phyloP scores from a whole-genome alignment of 306 rosid genomes.

The Begonia fuchsioides region DNA sequence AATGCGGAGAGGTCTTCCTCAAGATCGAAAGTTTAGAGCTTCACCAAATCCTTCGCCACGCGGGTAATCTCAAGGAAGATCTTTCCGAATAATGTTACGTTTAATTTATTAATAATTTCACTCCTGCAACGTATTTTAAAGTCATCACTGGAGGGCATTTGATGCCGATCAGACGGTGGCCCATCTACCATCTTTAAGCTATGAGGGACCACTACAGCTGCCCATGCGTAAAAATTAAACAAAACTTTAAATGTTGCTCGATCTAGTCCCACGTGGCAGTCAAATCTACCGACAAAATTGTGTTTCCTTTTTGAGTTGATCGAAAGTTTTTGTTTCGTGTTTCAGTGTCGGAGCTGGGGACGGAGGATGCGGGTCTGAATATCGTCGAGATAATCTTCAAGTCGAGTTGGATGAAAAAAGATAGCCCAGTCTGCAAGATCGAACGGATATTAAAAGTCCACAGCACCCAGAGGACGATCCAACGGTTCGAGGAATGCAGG shows the following conservation, averaged over 20 bases:
- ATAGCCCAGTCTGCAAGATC: slow-evolving; percentile 61
- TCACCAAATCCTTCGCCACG: slow-evolving; percentile 91
- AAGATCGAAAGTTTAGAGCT: slow-evolving; percentile 76
- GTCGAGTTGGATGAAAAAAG: slow-evolving; percentile 86
- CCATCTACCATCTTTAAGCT: too few species aligned
- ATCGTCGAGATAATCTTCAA: slow-evolving; percentile 96
- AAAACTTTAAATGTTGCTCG: too few species aligned
- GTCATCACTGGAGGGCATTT: too few species aligned
- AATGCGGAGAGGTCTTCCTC: slow-evolving; percentile 84
- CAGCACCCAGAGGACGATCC: slow-evolving; percentile 74
- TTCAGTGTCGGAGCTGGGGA: slow-evolving; percentile 84
- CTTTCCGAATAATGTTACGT: too few species aligned
- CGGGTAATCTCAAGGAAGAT: slow-evolving; percentile 30
- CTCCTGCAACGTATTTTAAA: too few species aligned
- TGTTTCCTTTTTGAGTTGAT: background rate
- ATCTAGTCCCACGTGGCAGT: too few species aligned
- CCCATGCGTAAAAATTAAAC: too few species aligned
- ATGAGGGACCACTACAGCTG: too few species aligned
- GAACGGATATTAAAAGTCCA: slow-evolving; percentile 91
- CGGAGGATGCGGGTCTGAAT: slow-evolving; percentile 90
- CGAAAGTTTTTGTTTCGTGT: background rate
- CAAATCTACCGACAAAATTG: background rate
- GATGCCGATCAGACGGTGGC: too few species aligned
- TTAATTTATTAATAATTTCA: too few species aligned
- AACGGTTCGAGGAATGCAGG: slow-evolving; percentile 94